Base-by-base conservation (phyloP, 768 basidiomycete species). In the Auricularia heimuer region DNA sequence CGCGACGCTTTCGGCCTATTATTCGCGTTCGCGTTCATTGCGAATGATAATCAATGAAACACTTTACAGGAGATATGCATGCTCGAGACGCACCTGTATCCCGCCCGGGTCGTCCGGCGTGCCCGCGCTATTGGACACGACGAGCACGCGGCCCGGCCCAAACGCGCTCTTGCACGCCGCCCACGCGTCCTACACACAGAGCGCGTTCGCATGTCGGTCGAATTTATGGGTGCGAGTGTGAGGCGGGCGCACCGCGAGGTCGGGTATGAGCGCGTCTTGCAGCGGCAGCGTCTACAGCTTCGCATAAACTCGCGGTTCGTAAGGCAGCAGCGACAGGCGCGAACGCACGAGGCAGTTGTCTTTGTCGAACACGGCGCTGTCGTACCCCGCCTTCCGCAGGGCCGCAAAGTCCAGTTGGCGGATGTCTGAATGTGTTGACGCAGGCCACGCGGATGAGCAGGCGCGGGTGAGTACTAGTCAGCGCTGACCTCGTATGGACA, bases 101-200 rank as follows among this genome's bases (percentile, higher is more conserved):
- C 85, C 85, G 21, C 87, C 89, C 0, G 87, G 78, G 68, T 92
- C 92, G 64, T 86, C 80, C 65, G 78, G 82, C 33, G 92, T 90
- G 1, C 96, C 95, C 0, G 93, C 93, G 21, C 95, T 94, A 73
- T 99, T 99, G 74, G 91, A 93, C 39, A 98, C 95, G 58, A 98
- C 85, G 67, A 99, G 77, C 4, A 99, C 83, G 66, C 92, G 89
- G 0, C 81, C 82, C 33, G 85, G 80, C 0, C 90, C 91, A 69
- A 98, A 98, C 0, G 83, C 80, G 54, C 81, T 74, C 54, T 85
- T 77, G 62, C 93, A 89, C 69, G 85, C 81, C 35, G 77, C 72
- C 94, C 94, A 98, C 6, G 90, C 83, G 11, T 83, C 79, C 89
- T 92, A 68, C n/a, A 3, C 1, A 42, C 35, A 34, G 2, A 64